Percentiles rank a stretch among this genome's conserved stretches.
phyloP scores from a whole-genome alignment of 225 moss, liverwort and hornwort species.

The Lunularia cruciata region DNA sequence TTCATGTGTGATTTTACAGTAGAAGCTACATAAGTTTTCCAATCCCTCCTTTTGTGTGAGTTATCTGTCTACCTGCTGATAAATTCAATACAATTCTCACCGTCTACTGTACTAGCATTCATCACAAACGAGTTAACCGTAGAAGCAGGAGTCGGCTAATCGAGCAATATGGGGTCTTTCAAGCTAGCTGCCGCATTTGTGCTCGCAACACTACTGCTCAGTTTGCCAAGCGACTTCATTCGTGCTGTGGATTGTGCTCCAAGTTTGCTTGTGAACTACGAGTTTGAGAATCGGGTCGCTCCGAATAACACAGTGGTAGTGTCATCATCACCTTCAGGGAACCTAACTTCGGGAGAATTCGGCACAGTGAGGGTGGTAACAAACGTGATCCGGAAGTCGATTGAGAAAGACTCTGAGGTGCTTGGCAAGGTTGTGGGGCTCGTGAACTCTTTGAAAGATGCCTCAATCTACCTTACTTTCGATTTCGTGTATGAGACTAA shows the following conservation, averaged over 20 bases:
- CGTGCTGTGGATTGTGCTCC: neutral
- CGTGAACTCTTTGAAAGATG: constrained; percentile 27
- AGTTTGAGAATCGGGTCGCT: constrained; percentile 30
- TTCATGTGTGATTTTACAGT: too few relatives aligned
- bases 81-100: too few relatives aligned
- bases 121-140: too few relatives aligned
- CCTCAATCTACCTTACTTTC: constrained; percentile 25
- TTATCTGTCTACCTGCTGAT: too few relatives aligned
- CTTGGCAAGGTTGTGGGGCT: constrained; percentile 25
- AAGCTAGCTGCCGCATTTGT: neutral
- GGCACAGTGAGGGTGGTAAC: constrained; percentile 25
- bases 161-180: neutral
- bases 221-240: neutral
- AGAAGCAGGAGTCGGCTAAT: too few relatives aligned
- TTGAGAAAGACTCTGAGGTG: constrained; percentile 12
- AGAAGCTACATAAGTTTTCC: too few relatives aligned
- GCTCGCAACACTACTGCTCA: neutral
- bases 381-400: constrained; percentile 19
- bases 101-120: too few relatives aligned
- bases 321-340: constrained; percentile 24
- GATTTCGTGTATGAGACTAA: constrained; percentile 21
- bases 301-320: constrained; percentile 25
- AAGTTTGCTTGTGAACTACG: constrained; percentile 16
- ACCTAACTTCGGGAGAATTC: constrained; percentile 10
- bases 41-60: too few relatives aligned